phyloP scores from a whole-genome alignment of 352 stramenopile species.

The Pythium insidiosum region DNA sequence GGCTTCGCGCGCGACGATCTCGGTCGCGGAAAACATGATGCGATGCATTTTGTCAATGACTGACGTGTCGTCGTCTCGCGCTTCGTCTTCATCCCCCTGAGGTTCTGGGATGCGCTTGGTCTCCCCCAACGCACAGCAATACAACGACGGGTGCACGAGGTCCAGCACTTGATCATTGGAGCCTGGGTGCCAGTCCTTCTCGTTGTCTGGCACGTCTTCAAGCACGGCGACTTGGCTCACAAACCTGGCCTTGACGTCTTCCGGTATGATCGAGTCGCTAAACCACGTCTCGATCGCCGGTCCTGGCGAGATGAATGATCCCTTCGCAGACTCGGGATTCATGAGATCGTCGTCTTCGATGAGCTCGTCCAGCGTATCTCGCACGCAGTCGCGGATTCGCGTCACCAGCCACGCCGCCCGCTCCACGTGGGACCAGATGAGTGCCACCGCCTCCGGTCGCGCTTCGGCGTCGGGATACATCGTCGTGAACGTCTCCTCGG shows the following conservation, averaged over 20 bases:
- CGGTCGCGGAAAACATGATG: too few relatives aligned
- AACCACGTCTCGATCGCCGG: slow-evolving; percentile 27
- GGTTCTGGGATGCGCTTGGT: too few relatives aligned
- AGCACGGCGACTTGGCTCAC: slow-evolving; percentile 13
- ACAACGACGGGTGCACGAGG: too few relatives aligned
- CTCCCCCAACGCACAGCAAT: too few relatives aligned
- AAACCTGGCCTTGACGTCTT: slow-evolving; percentile 20
- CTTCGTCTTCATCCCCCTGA: too few relatives aligned
- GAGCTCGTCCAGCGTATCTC: slow-evolving; percentile 8
- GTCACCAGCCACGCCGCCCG: slow-evolving; percentile 7
- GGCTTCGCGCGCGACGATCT: too few relatives aligned
- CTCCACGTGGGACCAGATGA: slow-evolving; percentile 13
- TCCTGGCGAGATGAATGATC: slow-evolving; percentile 20
- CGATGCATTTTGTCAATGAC: too few relatives aligned
- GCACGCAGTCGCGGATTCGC: slow-evolving; percentile 7
- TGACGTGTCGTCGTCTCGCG: too few relatives aligned
- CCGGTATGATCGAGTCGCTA: slow-evolving; percentile 20
- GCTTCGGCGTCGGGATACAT: slow-evolving; percentile 2
- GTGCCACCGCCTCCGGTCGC: slow-evolving; percentile 2
- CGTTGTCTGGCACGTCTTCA: too few relatives aligned
- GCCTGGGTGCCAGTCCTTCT: too few relatives aligned
- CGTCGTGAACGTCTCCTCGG: slow-evolving; percentile 3
- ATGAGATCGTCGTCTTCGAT: slow-evolving; percentile 9
- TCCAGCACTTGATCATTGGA: too few relatives aligned
- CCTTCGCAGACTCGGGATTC: neutral